A percentile compares a stretch with the other conserved stretches of the same genome.
phyloP scores from a whole-genome alignment of 108 stramenopile species.

The Cylindrotheca fusiformis region DNA sequence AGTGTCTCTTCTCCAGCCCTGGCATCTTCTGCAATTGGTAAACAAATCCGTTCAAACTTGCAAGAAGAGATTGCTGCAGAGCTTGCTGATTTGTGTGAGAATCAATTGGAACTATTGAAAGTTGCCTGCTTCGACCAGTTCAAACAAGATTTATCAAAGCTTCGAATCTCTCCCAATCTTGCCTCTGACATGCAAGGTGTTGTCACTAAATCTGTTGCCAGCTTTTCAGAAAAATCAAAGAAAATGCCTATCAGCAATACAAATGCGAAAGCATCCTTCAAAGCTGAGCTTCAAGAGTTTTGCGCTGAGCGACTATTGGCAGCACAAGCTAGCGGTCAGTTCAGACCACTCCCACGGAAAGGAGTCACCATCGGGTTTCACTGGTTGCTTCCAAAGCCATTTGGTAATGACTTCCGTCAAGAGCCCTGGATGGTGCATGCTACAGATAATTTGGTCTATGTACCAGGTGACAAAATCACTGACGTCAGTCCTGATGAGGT shows the following conservation, averaged over 20 bases:
- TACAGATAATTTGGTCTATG: conserved; percentile 73
- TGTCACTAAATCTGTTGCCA: conserved; percentile 39
- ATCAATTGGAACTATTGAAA: conserved; percentile 55
- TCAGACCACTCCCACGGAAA: conserved; percentile 78
- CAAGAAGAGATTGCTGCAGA: conserved; percentile 53
- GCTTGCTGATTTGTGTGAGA: conserved; percentile 54
- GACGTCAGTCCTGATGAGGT: conserved; percentile 65
- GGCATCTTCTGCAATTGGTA: conserved; percentile 37
- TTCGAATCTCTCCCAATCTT: conserved; percentile 68
- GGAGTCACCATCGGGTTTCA: conserved; percentile 88
- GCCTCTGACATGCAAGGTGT: conserved; percentile 67
- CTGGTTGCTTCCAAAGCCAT: conserved; percentile 91
- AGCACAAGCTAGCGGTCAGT: conserved; percentile 78
- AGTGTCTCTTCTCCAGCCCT: conserved; percentile 18
- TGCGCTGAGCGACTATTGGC: conserved; percentile 62
- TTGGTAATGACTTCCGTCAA: conserved; percentile 86
- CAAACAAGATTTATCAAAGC: conserved; percentile 54
- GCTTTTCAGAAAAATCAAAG: conserved; percentile 54
- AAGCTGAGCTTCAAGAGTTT: conserved; percentile 48
- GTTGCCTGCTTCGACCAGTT: conserved; percentile 64
- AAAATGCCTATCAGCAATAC: conserved; percentile 28
- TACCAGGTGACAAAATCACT: conserved; percentile 65
- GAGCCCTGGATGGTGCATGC: conserved; percentile 77
- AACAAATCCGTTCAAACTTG: conserved; percentile 57
- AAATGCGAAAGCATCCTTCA: conserved; percentile 45